Evolutionary conservation across 2,329 filamentous ascomycete species (phyloP), one percentile per base, ranked within the genome.

Genomic region (Colletotrichum cereale): DNA sequence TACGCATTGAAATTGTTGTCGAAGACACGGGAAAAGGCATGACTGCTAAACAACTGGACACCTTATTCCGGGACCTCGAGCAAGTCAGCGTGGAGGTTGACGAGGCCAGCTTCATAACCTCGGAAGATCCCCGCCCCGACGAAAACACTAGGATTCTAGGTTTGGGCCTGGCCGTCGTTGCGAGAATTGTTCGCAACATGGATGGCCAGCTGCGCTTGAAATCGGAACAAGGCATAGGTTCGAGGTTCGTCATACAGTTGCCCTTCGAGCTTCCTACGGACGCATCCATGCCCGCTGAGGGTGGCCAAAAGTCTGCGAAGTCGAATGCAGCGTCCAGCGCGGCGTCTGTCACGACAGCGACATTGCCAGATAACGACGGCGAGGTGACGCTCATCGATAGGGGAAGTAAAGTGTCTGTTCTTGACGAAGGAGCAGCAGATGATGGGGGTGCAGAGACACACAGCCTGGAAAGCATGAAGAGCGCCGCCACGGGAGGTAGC

Each of bases 151-250:
- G 83, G 60, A 90, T 90, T 0, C 81, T 97, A 1, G 95, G 95
- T 0, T 86, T 97, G 12, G 95, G 95, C 0, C 86, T 97, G n/a
- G 95, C 95, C 0, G 86, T 97, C 16, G 95, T 97, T n/a, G 93
- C 93, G 21, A 89, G 95, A 47, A 93, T 94, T 44, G 87, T 97
- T 40, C 89, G 91, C n/a, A 97, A 95, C 77, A 96, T 97, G 93
- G 92, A 96, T 70, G 95, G 95, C 0, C 95, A 97, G 77, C 81
- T 97, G 38, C 90, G 94, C 2, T 83, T 97, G 1, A 96, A 95
- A 76, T 97, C 94, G 0, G 93, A 96, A 76, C 88, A 92, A 78
- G 92, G 92, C 2, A 93, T 92, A 75, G 95, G 95, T 0, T 95
- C 94, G 24, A 88, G 93, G 63, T 97, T 97, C 74, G 90, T 94